These are phyloP conservation scores for Chaetomium fimeti DNA, from an alignment of 495 filamentous ascomycete species.

Conservation along the genomic window DNA sequence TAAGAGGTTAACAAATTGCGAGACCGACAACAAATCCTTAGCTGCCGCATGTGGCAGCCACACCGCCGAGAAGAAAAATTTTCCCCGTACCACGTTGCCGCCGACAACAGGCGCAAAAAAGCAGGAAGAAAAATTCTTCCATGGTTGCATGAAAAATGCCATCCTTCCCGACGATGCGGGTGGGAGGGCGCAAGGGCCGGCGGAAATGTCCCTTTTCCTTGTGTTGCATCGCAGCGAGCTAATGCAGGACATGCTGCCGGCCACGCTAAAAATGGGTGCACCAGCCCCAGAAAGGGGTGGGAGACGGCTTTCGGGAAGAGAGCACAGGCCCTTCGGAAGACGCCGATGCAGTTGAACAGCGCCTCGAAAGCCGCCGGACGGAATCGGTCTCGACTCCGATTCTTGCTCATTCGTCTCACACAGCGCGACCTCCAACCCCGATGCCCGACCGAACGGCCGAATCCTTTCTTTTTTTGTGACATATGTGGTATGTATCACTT, in stretches of 20 bases:
- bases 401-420: background rate
- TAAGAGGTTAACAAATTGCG: background rate
- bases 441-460: background rate
- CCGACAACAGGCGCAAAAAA: background rate
- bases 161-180: background rate
- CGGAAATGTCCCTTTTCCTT: conserved; percentile 5
- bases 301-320: background rate
- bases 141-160: background rate
- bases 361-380: background rate
- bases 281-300: background rate
- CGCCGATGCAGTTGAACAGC: conserved; percentile 14
- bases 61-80: background rate
- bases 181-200: background rate
- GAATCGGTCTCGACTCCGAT: conserved; percentile 19
- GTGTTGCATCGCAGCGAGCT: conserved; percentile 19
- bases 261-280: conserved; percentile 19
- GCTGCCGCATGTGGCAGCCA: conserved; percentile 4
- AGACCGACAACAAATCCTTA: background rate
- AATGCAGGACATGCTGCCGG: conserved; percentile 14
- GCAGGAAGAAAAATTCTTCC: conserved; percentile 4
- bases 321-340: conserved; percentile 10
- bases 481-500: background rate
- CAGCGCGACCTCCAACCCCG: background rate
- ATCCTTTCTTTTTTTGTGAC: background rate
- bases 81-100: background rate